Conservation (phyloP, 768 basidiomycete species). For the Boletus subparvulus region DNA sequence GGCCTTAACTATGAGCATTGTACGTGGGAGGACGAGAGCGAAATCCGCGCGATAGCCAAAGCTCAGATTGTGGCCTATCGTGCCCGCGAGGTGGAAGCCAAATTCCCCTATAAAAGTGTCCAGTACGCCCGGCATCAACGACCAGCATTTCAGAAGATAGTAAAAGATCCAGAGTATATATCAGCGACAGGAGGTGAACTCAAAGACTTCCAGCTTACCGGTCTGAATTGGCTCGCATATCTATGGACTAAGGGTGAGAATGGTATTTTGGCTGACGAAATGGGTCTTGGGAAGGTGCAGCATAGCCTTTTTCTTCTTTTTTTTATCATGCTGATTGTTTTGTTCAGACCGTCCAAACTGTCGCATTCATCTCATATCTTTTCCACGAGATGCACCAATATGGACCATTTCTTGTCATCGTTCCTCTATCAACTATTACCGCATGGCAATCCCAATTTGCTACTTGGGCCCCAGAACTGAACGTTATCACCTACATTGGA, state of each 20-base stretch:
- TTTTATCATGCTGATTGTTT: slow-evolving; percentile 13
- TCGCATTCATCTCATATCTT: slow-evolving; percentile 90
- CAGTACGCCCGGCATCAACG: slow-evolving; percentile 64
- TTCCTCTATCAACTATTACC: slow-evolving; percentile 95
- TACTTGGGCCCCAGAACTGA: slow-evolving; percentile 93
- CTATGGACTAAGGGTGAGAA: slow-evolving; percentile 94
- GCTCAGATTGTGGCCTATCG: slow-evolving; percentile 79
- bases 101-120: slow-evolving; percentile 83
- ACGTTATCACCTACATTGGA: slow-evolving; percentile 96
- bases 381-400: slow-evolving; percentile 91
- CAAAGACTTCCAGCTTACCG: slow-evolving; percentile 98
- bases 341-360: slow-evolving; percentile 87
- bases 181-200: slow-evolving; percentile 72
- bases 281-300: slow-evolving; percentile 93
- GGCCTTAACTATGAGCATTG: slow-evolving; percentile 91
- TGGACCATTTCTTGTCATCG: slow-evolving; percentile 96
- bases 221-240: slow-evolving; percentile 98
- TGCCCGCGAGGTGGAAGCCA: slow-evolving; percentile 69
- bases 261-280: slow-evolving; percentile 97
- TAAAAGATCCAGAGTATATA: slow-evolving; percentile 87
- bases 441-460: slow-evolving; percentile 97
- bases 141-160: slow-evolving; percentile 80
- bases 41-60: slow-evolving; percentile 75
- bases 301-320: not conserved
- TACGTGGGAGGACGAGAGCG: slow-evolving; percentile 90